Base-by-base conservation (phyloP, 371 early-diverging fungal species). In the Mortierella sp. region DNA sequence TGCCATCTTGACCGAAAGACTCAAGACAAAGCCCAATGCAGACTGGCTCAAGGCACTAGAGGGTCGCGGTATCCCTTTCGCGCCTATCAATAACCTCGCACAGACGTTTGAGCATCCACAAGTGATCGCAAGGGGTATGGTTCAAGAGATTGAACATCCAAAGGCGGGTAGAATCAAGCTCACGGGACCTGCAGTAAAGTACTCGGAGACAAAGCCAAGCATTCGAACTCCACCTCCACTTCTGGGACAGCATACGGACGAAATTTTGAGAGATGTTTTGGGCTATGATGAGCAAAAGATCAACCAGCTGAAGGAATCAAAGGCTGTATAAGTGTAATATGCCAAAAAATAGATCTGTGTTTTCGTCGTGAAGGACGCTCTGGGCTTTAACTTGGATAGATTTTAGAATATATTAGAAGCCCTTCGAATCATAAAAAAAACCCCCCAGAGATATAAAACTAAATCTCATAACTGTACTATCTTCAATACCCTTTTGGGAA, bases 61-160 rank as follows among this genome's bases (percentile, higher is more conserved):
- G 37, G 89, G 87, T 12, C 77, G 88, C 32, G 95, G 94, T 0
- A 88, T 96, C 54, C 96, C 96, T 2, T 94, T 91, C 83, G 94
- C 93, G 9, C 96, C 97, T 3, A 94, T 97, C 37, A 96, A 96
- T 83, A 95, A 93, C 59, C 90, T 97, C 22, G 71, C 87, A 59
- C 89, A 94, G 72, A 96, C 97, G 1, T 97, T 97, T 73, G 85
- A 89, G 32, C 97, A 97, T 76, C 96, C 96, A 20, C 97, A 97
- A 75, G 88, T 97, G 4, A 52, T 87, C 20, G 94, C 94, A 3
- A 89, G 96, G 9, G 86, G 89, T 3, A 90, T 97, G 84, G 89
- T 97, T 2, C 91, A 90, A 67, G 88, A 92, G 75, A 87, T 97
- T 6, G 91, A 93, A 3, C 97, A 97, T 75, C 93, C 93, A 35